Evolutionary conservation across 148 eudicot species (phyloP), one percentile per base, ranked within the genome.

Genomic region (Rhododendron ferrugineum): DNA sequence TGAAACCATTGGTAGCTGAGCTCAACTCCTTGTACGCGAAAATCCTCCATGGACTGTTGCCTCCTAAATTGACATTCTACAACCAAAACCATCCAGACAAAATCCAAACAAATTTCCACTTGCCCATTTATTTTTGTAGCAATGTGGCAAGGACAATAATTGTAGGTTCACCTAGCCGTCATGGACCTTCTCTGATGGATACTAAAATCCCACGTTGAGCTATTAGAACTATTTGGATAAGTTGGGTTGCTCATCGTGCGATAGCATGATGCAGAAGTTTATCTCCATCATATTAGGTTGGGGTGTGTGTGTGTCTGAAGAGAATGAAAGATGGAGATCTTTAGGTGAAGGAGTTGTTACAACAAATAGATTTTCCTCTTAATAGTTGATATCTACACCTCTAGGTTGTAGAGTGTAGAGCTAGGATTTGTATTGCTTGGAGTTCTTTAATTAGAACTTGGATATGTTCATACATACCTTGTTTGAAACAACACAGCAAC

Each of bases 1-100:
- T 82, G 82, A 89, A 91, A 23, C 91, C 93, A 84, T 87, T 89
- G 5, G 93, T 91, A 22, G 93, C 93, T 10, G 86, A 47, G 82
- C 90, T 88, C 84, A 89, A 81, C 88, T 89, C 93, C 87, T 89
- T 91, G 88, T 86, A 89, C 5, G 87, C 85, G 85, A 88, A 91
- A 40, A 91, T 87, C 68, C 89, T 84, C 91, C 93, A 89, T n/a
- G 83, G 15, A 60, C 32, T 50, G 30, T 64, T 75, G 28, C 81
- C 87, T 83, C 85, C 88, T 74, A 82, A 3, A 46, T 7, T 49
- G 80, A 7, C 52, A 83, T 36, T 84, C 84, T 84, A 83, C 13
- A 11, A 15, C 76, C 60, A 22, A 5, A 4, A 16, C 32, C 83
- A 86, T 26, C 60, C 62, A 82, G 32, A 49, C 30, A 81, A 52